phyloP scores from a whole-genome alignment of 1,139 yeast species.

The Hyphopichia wangnamkhiaoensis region DNA sequence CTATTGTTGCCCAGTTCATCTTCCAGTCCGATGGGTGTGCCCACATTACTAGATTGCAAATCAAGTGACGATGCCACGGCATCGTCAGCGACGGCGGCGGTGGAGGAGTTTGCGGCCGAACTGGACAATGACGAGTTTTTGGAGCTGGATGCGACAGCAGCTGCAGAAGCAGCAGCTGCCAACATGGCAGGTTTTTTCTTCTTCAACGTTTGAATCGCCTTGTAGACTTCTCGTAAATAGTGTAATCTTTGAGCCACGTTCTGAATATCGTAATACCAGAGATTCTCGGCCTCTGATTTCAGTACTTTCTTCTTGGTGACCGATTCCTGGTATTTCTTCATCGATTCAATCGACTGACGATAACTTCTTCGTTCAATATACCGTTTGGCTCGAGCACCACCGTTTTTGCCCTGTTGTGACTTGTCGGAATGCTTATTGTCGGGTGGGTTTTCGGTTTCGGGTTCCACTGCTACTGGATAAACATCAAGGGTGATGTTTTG shows the following conservation, averaged over 20 bases:
- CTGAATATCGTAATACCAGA: conserved; percentile 28
- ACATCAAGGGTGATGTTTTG: not conserved
- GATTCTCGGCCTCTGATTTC: conserved; percentile 11
- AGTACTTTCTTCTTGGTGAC: conserved; percentile 8
- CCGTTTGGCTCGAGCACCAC: not conserved
- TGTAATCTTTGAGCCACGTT: conserved; percentile 30
- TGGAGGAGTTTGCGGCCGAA: too few species aligned
- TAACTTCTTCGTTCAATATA: not conserved
- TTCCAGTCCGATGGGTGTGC: conserved; percentile 12
- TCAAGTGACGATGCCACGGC: conserved; percentile 4
- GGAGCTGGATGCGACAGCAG: not conserved
- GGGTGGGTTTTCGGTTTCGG: not conserved
- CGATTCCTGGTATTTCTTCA: conserved; percentile 7
- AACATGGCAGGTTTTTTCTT: conserved; percentile 13
- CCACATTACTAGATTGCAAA: conserved; percentile 4
- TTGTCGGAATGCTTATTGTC: too few species aligned
- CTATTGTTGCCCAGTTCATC: conserved; percentile 9
- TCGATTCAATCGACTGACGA: conserved; percentile 11
- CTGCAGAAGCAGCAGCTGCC: not conserved
- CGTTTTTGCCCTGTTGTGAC: not conserved
- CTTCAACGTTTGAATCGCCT: conserved; percentile 25
- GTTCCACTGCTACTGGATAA: too few species aligned
- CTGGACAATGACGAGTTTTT: not conserved
- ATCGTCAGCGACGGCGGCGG: too few species aligned
- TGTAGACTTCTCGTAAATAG: conserved; percentile 32